Conservation (phyloP, 139 green algal species). For the Micractinium conductrix region DNA sequence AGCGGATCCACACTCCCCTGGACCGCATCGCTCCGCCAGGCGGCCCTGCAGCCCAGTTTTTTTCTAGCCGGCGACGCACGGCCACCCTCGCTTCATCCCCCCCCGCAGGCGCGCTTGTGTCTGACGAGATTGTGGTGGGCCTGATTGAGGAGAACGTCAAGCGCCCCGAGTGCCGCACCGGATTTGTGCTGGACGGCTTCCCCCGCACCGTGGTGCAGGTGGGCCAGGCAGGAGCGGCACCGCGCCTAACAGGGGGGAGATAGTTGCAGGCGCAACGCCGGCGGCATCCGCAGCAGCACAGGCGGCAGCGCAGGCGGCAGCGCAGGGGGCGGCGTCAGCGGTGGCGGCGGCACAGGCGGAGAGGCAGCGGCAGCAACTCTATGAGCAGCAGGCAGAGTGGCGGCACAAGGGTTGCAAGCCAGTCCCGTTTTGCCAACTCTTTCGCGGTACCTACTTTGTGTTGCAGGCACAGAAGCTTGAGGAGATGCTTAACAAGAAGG, state of each 20-base stretch:
- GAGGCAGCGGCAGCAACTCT: no score
- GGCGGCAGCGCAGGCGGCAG: no score
- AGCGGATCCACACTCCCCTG: no score
- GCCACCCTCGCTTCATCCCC: no score
- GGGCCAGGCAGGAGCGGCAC: no score
- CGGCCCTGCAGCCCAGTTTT: no score
- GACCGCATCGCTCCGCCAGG: no score
- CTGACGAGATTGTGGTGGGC: constrained; percentile 97
- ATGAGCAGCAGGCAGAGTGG: background rate
- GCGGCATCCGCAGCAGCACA: background rate
- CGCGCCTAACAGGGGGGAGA: background rate
- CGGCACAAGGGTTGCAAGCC: background rate
- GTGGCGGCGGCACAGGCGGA: no score
- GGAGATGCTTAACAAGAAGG: constrained; percentile 86
- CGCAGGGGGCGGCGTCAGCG: no score
- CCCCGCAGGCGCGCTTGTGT: constrained; percentile 83
- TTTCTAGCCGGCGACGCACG: no score
- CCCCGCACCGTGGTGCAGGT: constrained; percentile 78
- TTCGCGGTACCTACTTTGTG: background rate
- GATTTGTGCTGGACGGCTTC: constrained; percentile 99
- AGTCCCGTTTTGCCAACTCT: background rate
- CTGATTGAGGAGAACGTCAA: constrained; percentile 94
- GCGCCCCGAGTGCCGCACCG: constrained; percentile 87
- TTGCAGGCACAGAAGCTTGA: constrained; percentile 92
- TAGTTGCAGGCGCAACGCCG: background rate